These are phyloP conservation scores for Chaetothyriales sp. DNA, from an alignment of 2,329 filamentous ascomycete species.

Conservation along the genomic window DNA sequence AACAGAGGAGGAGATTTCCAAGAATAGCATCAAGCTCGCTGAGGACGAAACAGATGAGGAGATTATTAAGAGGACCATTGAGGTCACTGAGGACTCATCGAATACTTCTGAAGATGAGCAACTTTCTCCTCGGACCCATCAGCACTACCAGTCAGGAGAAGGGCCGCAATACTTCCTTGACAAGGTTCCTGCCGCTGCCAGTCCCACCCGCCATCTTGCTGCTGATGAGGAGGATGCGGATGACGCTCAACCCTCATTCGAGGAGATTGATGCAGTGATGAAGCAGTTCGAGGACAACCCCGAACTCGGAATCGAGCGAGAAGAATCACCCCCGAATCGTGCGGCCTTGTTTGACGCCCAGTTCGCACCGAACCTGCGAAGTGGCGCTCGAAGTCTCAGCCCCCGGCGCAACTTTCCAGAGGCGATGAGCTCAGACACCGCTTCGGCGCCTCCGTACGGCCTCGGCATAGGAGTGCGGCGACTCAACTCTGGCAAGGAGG, in stretches of 20 bases:
- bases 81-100: background rate
- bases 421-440: constrained; percentile 14
- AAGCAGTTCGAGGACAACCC: constrained; percentile 64
- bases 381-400: constrained; percentile 60
- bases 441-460: constrained; percentile 48
- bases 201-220: background rate
- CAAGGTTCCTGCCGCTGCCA: background rate
- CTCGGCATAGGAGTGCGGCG: constrained; percentile 46
- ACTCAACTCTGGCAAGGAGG: constrained; percentile 39
- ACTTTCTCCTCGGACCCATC: background rate
- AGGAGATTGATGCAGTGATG: constrained; percentile 90
- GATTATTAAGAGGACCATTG: background rate
- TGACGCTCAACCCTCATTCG: constrained; percentile 12
- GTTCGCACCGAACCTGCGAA: constrained; percentile 40
- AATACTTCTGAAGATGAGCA: background rate
- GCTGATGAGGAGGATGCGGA: constrained; percentile 2
- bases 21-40: background rate
- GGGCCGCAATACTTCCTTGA: background rate
- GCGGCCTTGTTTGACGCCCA: constrained; percentile 34
- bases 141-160: no score
- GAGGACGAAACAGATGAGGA: background rate
- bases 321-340: constrained; percentile 25
- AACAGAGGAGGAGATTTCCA: background rate
- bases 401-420: constrained; percentile 33
- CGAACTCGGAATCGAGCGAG: constrained; percentile 56